A percentile compares a stretch with the other conserved stretches of the same genome.
Conservation (phyloP, 2,329 filamentous ascomycete species). For the Epicoccum nigrum region DNA sequence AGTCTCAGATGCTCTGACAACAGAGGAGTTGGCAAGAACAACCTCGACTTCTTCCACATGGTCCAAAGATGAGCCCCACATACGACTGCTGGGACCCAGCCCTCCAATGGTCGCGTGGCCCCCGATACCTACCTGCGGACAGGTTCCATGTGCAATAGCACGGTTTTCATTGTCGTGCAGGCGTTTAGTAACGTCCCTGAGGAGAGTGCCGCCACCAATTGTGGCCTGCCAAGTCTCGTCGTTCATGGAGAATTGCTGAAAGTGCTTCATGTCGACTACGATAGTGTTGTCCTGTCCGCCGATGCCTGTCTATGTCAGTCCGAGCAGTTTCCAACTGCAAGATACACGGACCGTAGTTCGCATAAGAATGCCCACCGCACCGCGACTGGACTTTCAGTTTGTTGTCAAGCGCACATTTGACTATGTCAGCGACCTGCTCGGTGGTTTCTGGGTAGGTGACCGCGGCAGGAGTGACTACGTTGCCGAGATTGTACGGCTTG, state of each 20-base stretch:
- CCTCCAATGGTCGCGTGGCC: constrained; percentile 48
- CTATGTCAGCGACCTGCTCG: constrained; percentile 60
- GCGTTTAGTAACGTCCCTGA: constrained; percentile 48
- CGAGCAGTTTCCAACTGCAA: not conserved
- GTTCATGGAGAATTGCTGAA: constrained; percentile 56
- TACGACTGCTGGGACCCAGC: constrained; percentile 40
- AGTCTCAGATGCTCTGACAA: constrained; percentile 46
- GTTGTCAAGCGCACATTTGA: constrained; percentile 63
- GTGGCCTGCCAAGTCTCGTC: constrained; percentile 52
- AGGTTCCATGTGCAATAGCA: constrained; percentile 58
- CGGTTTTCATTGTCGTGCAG: constrained; percentile 45
- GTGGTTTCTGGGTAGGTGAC: constrained; percentile 62
- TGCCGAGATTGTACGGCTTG: constrained; percentile 48
- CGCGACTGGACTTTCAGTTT: constrained; percentile 64
- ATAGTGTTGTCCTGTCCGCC: constrained; percentile 56
- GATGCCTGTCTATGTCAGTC: constrained; percentile 38
- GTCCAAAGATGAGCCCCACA: constrained; percentile 44
- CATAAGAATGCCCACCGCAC: constrained; percentile 70
- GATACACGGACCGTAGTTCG: constrained; percentile 46
- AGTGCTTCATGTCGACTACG: constrained; percentile 57
- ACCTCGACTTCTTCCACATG: constrained; percentile 45
- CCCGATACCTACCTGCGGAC: constrained; percentile 45
- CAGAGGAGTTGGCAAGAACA: constrained; percentile 49
- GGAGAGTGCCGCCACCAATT: constrained; percentile 57
- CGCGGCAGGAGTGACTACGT: constrained; percentile 55